These are phyloP conservation scores for Dothistroma pini DNA, from an alignment of 2,329 filamentous ascomycete genomes.

Conservation along the genomic window DNA sequence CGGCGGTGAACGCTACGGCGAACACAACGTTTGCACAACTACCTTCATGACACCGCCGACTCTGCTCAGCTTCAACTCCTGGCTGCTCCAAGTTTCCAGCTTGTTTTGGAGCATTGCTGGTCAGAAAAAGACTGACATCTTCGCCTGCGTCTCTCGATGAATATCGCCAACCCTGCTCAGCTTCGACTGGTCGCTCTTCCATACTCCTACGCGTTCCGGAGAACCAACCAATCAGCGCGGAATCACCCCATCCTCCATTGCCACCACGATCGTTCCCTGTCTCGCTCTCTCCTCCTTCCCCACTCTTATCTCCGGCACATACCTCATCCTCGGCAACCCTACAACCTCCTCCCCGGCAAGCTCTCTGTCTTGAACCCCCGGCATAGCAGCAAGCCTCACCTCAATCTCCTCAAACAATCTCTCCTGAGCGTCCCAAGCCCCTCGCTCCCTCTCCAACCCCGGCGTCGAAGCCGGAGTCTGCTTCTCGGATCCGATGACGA, in stretches of 20 bases:
- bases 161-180: not conserved
- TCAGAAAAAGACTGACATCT: no score
- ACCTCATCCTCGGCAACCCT: not conserved
- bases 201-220: not conserved
- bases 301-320: not conserved
- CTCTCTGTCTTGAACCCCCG: not conserved
- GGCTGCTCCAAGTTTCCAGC: no score
- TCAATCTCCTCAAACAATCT: slow-evolving; percentile 24
- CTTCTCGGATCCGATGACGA: not conserved
- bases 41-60: no score
- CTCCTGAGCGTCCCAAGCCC: slow-evolving; percentile 23
- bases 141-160: no score
- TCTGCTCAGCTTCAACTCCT: no score
- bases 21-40: no score
- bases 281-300: not conserved
- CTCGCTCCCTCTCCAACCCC: not conserved
- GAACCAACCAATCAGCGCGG: no score
- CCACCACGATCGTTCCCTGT: not conserved
- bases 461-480: not conserved
- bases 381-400: not conserved
- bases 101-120: no score
- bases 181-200: not conserved
- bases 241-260: not conserved
- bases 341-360: not conserved
- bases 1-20: no score